These are phyloP conservation scores for Paxillus involutus DNA, from an alignment of 768 basidiomycete genomes.

Conservation along the genomic window DNA sequence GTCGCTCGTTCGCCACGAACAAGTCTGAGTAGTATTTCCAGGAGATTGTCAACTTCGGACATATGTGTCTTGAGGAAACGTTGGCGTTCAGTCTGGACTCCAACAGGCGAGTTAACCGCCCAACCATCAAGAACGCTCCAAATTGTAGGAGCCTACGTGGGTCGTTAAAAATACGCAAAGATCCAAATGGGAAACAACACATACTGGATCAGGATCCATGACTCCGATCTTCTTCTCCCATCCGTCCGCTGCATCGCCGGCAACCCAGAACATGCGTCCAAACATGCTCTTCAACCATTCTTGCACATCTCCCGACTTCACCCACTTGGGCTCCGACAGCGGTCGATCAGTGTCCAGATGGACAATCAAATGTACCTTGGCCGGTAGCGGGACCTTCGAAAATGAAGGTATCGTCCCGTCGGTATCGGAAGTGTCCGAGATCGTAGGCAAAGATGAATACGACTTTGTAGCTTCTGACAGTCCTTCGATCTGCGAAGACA, in stretches of 20 bases:
- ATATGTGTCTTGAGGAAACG: conserved; percentile 89
- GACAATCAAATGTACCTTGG: conserved; percentile 63
- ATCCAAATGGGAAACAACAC: conserved; percentile 30
- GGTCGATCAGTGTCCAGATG: conserved; percentile 88
- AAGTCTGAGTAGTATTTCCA: conserved; percentile 91
- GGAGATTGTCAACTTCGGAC: conserved; percentile 80
- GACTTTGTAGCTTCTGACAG: conserved; percentile 71
- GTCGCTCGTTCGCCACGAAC: conserved; percentile 86
- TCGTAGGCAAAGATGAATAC: conserved; percentile 58
- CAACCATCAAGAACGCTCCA: conserved; percentile 89
- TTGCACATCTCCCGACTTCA: conserved; percentile 90
- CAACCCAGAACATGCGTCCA: conserved; percentile 84
- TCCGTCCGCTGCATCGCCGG: conserved; percentile 79
- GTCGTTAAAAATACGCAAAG: neutral
- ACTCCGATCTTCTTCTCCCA: conserved; percentile 96
- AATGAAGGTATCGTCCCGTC: conserved; percentile 79
- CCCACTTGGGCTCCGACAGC: conserved; percentile 95
- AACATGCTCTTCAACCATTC: conserved; percentile 92
- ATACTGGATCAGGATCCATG: conserved; percentile 91
- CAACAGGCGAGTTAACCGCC: conserved; percentile 82
- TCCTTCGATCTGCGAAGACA: conserved; percentile 62
- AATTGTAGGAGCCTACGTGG: conserved; percentile 80
- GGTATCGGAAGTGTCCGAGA: conserved; percentile 38
- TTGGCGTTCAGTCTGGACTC: conserved; percentile 72
- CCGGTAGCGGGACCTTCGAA: conserved; percentile 49